Conservation (phyloP, 2,329 filamentous ascomycete genomes). For the Elsinoe necatrix region DNA sequence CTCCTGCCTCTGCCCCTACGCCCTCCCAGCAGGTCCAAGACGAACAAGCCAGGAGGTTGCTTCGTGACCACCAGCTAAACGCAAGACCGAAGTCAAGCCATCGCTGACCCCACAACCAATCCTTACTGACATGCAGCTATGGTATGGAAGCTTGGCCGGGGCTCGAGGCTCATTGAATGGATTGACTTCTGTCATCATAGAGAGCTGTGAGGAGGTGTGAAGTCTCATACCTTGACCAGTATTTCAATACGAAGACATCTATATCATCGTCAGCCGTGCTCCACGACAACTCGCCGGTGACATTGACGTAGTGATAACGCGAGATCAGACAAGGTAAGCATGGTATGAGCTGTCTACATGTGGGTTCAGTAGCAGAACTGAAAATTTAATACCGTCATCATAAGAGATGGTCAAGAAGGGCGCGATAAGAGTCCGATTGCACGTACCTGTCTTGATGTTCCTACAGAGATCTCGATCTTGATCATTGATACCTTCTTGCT, state of each 20-base stretch:
- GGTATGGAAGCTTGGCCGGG: slow-evolving; percentile 33
- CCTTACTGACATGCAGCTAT: slow-evolving; percentile 29
- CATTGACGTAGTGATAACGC: background rate
- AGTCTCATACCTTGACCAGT: background rate
- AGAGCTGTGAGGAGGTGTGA: slow-evolving; percentile 13
- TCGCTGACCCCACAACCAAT: slow-evolving; percentile 34
- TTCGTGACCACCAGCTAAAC: slow-evolving; percentile 29
- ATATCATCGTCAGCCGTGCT: background rate
- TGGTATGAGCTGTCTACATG: slow-evolving; percentile 31
- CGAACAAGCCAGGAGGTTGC: slow-evolving; percentile 26
- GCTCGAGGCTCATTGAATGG: slow-evolving; percentile 34
- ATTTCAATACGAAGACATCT: background rate
- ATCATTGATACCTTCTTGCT: background rate
- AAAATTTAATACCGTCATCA: slow-evolving; percentile 34
- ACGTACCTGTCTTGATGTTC: slow-evolving; percentile 18
- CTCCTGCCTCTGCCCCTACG: slow-evolving; percentile 32
- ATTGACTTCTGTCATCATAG: slow-evolving; percentile 34
- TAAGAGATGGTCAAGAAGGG: slow-evolving; percentile 18
- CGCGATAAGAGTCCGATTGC: background rate
- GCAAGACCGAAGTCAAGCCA: slow-evolving; percentile 18
- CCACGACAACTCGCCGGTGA: slow-evolving; percentile 10
- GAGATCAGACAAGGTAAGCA: slow-evolving; percentile 33
- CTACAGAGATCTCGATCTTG: background rate
- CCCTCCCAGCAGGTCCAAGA: slow-evolving; percentile 28
- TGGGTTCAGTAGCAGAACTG: slow-evolving; percentile 35